Conservation (phyloP, 2,329 filamentous ascomycete species). For the Fusarium falciforme region DNA sequence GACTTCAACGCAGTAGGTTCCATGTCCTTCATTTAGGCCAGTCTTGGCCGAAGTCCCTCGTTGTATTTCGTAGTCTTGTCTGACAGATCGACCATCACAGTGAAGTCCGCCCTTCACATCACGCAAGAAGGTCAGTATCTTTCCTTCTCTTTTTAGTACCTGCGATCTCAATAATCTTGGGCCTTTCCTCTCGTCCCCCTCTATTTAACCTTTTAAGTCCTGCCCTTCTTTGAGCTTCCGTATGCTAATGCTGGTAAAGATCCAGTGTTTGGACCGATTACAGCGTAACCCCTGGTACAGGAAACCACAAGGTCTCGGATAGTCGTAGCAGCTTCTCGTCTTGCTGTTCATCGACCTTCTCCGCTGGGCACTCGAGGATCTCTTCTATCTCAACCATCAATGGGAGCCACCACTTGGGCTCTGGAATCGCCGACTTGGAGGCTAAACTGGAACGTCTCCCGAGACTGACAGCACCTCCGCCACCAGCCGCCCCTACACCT, state of each 20-base stretch:
- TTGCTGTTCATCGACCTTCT: conserved; percentile 59
- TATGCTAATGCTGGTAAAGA: conserved; percentile 29
- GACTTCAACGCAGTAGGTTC: conserved; percentile 35
- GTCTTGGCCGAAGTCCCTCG: neutral
- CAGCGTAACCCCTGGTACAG: conserved; percentile 8
- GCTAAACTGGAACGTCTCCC: conserved; percentile 47
- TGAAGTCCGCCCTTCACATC: conserved; percentile 33
- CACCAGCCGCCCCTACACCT: conserved; percentile 15
- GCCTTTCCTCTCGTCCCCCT: neutral
- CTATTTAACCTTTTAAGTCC: neutral
- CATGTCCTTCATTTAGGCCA: neutral
- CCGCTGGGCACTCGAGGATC: conserved; percentile 62
- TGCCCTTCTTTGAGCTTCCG: neutral
- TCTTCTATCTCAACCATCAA: conserved; percentile 66
- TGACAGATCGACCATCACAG: conserved; percentile 23
- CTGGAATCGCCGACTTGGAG: conserved; percentile 54
- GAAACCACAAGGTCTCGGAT: conserved; percentile 54
- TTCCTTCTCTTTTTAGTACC: neutral
- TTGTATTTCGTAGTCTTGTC: neutral
- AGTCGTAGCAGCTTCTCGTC: conserved; percentile 66
- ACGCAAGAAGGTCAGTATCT: conserved; percentile 35
- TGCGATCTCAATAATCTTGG: neutral
- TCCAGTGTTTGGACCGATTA: conserved; percentile 41
- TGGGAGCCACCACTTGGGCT: conserved; percentile 51
- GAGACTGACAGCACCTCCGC: conserved; percentile 29